Percentiles rank a stretch among this genome's conserved stretches.
These are phyloP conservation scores for Cymbopogon citratus DNA, from an alignment of 176 grass and related monocot genomes.

Conservation along the genomic window DNA sequence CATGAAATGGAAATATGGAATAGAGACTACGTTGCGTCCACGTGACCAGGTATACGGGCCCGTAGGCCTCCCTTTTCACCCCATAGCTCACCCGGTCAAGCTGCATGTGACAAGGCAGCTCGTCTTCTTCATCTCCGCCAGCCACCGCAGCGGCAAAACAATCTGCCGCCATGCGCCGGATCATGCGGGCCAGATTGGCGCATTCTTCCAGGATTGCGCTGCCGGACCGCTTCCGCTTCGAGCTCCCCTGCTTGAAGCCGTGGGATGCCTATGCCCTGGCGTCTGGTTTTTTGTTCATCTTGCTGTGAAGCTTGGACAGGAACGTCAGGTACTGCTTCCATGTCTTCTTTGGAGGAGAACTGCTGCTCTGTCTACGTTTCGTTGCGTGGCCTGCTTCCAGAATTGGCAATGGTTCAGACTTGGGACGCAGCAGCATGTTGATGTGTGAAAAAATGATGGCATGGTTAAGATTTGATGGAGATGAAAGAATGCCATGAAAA, in stretches of 20 bases:
- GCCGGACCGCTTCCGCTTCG: neutral
- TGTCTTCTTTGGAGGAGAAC: constrained; percentile 10
- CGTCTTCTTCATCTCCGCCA: neutral
- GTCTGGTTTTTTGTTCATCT: constrained; percentile 34
- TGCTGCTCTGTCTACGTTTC: neutral
- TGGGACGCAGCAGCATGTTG: neutral
- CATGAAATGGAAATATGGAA: too few species aligned
- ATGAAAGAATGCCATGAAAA: neutral
- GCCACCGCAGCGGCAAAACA: constrained; percentile 18
- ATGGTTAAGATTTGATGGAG: constrained; percentile 3
- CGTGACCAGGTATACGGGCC: constrained; percentile 47
- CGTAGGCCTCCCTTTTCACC: constrained; percentile 49
- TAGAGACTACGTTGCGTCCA: neutral
- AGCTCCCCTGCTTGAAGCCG: neutral
- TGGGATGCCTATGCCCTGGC: neutral
- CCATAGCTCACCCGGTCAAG: constrained; percentile 37
- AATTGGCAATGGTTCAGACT: neutral
- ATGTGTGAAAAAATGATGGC: neutral
- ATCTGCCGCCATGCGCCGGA: constrained; percentile 10
- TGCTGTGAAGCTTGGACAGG: constrained; percentile 34
- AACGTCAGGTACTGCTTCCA: constrained; percentile 39
- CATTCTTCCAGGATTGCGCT: constrained; percentile 20
- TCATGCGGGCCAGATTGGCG: neutral
- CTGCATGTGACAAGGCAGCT: constrained; percentile 37
- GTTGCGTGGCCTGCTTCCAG: neutral